phyloP scores from a whole-genome alignment of 78 protist genomes.

The Dictyostelium firmibasis region DNA sequence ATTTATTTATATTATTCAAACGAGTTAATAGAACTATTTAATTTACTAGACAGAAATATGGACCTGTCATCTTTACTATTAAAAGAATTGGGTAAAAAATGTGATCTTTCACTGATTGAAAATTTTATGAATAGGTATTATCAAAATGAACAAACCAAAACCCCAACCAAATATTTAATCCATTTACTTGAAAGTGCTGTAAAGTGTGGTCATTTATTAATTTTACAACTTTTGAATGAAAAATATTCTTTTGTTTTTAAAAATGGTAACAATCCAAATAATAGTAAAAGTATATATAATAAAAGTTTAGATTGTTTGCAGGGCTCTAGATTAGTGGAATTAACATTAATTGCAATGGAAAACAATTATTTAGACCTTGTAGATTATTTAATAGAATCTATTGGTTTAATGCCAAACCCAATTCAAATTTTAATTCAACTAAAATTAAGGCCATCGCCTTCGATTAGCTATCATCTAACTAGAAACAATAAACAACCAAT shows the following conservation, averaged over 20 bases:
- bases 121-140: neutral
- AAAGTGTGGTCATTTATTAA: neutral
- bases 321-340: neutral
- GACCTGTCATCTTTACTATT: neutral
- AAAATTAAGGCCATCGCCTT: neutral
- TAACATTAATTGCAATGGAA: slow-evolving; percentile 5
- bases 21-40: neutral
- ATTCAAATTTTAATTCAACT: neutral
- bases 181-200: neutral
- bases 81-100: neutral
- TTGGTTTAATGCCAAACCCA: neutral
- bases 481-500: neutral
- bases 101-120: neutral
- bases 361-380: neutral
- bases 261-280: too few species aligned
- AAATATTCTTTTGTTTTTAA: neutral
- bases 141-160: neutral
- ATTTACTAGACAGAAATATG: neutral
- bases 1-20: neutral
- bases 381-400: neutral
- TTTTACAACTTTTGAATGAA: neutral
- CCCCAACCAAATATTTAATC: neutral
- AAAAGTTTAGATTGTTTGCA: neutral
- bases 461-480: neutral
- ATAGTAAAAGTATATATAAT: neutral